These are phyloP conservation scores for Dendrobium catenatum DNA, from an alignment of 106 monocot species.

Conservation along the genomic window DNA sequence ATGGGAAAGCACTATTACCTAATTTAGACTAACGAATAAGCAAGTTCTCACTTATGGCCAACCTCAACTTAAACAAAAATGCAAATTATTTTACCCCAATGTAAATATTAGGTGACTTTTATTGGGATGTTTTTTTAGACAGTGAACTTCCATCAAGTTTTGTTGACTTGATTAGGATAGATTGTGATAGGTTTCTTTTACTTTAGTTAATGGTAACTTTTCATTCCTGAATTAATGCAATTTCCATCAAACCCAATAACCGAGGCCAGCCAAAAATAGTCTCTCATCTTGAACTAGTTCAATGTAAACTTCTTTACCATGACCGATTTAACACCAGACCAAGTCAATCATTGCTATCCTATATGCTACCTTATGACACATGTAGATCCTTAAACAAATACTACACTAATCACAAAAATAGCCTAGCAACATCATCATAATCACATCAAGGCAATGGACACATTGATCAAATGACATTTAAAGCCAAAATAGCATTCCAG, in stretches of 20 bases:
- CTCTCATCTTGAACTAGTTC: not conserved
- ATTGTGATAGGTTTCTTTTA: too few relatives aligned
- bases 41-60: not conserved
- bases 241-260: not conserved
- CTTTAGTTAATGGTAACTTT: too few relatives aligned
- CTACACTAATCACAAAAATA: not conserved
- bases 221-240: too few relatives aligned
- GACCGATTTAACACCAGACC: not conserved
- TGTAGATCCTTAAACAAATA: not conserved
- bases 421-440: not conserved
- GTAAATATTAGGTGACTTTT: too few relatives aligned
- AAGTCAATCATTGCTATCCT: not conserved
- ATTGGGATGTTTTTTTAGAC: too few relatives aligned
- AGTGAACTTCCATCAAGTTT: too few relatives aligned
- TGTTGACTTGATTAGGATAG: too few relatives aligned
- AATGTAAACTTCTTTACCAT: not conserved
- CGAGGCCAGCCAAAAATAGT: not conserved
- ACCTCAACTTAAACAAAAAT: not conserved
- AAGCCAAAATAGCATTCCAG: not conserved
- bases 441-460: not conserved
- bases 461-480: not conserved
- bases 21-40: not conserved
- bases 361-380: not conserved
- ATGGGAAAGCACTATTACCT: too few relatives aligned
- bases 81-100: not conserved